Conservation (phyloP, 148 eudicot genomes). For the Mesembryanthemum crystallinum region DNA sequence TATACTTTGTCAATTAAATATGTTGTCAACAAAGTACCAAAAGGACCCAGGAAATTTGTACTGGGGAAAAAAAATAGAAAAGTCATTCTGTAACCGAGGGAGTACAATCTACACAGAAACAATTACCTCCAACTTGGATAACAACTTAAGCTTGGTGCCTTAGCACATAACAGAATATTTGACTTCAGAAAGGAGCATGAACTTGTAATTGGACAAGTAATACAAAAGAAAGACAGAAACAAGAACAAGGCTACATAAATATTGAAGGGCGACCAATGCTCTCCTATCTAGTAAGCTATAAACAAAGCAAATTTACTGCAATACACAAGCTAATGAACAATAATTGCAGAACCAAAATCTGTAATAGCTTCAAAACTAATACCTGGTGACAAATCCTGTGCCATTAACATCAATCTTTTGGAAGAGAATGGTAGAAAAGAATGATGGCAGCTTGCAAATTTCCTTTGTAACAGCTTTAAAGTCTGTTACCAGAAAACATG, state of each 20-base stretch:
- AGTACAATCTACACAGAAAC: no score
- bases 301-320: not conserved
- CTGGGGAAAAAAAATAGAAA: no score
- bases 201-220: not conserved
- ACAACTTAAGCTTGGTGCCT: not conserved
- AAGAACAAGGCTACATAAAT: conserved; percentile 3
- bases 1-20: no score
- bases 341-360: not conserved
- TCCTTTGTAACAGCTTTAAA: conserved; percentile 85
- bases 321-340: not conserved
- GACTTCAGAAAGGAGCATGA: not conserved
- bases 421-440: conserved; percentile 77
- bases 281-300: conserved; percentile 6
- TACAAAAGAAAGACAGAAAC: not conserved
- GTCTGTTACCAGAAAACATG: conserved; percentile 45
- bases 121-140: no score
- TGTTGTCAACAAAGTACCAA: no score
- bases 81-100: no score
- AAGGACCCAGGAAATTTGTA: no score
- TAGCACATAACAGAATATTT: not conserved
- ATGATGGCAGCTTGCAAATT: conserved; percentile 97
- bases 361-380: not conserved
- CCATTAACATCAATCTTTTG: conserved; percentile 68
- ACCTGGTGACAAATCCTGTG: conserved; percentile 90
- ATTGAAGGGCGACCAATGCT: not conserved